Evolutionary conservation across 2,329 filamentous ascomycete species (phyloP), one percentile per base, ranked within the genome.

Genomic region (Chalara sp.): DNA sequence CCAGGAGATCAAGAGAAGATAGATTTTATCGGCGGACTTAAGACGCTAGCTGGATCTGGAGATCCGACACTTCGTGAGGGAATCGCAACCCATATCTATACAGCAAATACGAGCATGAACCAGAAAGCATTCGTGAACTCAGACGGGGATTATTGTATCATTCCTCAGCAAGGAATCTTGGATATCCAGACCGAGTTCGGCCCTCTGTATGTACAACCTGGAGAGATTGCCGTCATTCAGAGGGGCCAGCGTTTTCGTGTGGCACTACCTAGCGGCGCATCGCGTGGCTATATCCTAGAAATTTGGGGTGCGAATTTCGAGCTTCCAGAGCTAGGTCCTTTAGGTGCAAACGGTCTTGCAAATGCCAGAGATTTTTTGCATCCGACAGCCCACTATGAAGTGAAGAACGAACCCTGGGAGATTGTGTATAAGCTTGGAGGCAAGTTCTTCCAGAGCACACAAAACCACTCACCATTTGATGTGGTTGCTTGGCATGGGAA

Each of bases 131-230:
- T 76, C 53, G 70, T 69, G 54, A 77, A 74, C 58, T 76, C 80
- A n/a, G 83, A 87, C 55, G 83, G 83, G 83, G 82, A 86, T 59
- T 76, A 83, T 58, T 70, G 86, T 8, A 83, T 92, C 55, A 85
- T 92, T 11, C 76, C 85, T 1, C 87, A 92, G 64, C 79, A 87
- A 56, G 87, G 87, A 2, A 75, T 76, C 11, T 70, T 92, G 39
- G 86, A 91, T 61, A 85, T 92, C 55, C 80, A 84, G 61, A 92
- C 87, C 1, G 87, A 92, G 67, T 73, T 91, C 45, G 88, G 87
- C 44, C 79, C 77, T 62, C 71, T 92, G 5, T 76, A 88, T 42
- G 81, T 91, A n/a, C 78, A 87, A 49, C 86, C 86, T 1, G 84
- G 86, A 66, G 87, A 92, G 67, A 89, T 92, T 44, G 81, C 77